Conservation (phyloP, 176 grass and related monocot genomes). For the Coix lacrymajobi region DNA sequence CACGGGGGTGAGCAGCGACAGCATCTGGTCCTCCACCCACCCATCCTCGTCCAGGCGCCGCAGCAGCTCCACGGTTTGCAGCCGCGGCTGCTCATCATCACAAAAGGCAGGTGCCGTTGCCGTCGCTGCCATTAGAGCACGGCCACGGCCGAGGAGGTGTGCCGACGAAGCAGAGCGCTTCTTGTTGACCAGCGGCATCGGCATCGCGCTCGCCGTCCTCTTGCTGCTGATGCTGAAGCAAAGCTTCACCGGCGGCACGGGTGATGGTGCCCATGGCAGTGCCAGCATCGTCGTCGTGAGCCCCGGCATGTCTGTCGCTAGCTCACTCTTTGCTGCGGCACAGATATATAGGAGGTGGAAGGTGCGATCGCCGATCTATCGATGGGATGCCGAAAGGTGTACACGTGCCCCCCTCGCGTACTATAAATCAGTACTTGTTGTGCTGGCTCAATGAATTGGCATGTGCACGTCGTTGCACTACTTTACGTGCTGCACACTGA, state of each 20-base stretch:
- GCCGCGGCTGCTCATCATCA: background rate
- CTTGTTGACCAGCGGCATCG: background rate
- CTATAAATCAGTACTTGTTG: background rate
- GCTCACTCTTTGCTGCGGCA: background rate
- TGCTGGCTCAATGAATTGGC: background rate
- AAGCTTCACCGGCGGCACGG: background rate
- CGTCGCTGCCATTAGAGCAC: background rate
- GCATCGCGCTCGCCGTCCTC: background rate
- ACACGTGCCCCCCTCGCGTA: background rate
- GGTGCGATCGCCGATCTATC: too few relatives aligned
- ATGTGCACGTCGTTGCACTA: background rate
- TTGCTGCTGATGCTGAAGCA: background rate
- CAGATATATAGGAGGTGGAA: background rate
- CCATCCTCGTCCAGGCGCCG: background rate
- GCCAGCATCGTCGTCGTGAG: background rate
- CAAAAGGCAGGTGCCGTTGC: background rate
- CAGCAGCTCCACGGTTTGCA: background rate
- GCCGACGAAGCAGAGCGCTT: background rate
- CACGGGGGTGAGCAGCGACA: slow-evolving; percentile 25
- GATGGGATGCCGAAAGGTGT: background rate
- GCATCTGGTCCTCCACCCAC: slow-evolving; percentile 24
- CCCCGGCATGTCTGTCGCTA: background rate
- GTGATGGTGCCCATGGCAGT: background rate
- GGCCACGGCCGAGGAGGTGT: background rate
- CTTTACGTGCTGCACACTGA: background rate